A percentile compares a stretch with the other conserved stretches of the same genome.
phyloP scores from a whole-genome alignment of 2,329 filamentous ascomycete species.

The Cylindrodendrum hubeiense region DNA sequence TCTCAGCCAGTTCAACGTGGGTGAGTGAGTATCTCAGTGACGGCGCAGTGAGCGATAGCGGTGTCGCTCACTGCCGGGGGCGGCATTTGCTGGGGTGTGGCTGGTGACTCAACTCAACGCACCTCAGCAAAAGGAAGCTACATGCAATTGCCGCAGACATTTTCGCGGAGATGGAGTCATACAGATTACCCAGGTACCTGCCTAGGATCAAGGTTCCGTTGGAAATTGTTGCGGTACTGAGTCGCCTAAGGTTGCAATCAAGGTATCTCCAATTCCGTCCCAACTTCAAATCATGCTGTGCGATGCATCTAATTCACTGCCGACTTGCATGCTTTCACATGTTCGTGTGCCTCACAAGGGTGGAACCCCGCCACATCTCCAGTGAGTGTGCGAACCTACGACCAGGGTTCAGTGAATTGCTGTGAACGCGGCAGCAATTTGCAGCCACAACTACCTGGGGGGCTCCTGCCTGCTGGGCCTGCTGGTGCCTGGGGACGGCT shows the following conservation, averaged over 20 bases:
- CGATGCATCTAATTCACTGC: background rate
- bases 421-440: background rate
- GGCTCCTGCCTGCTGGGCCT: slow-evolving; percentile 22
- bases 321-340: too few species aligned
- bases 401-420: background rate
- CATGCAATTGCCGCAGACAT: background rate
- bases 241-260: background rate
- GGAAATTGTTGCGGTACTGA: background rate
- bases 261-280: background rate
- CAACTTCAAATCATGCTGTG: background rate
- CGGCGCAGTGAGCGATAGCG: slow-evolving; percentile 33
- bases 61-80: slow-evolving; percentile 31
- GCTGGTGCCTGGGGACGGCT: slow-evolving; percentile 37
- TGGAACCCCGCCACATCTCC: too few species aligned
- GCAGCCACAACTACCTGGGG: background rate
- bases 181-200: background rate
- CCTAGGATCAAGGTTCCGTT: background rate
- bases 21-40: slow-evolving; percentile 17
- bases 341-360: too few species aligned
- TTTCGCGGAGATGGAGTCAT: background rate
- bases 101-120: slow-evolving; percentile 28
- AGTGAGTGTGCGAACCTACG: too few species aligned
- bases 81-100: slow-evolving; percentile 20
- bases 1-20: slow-evolving; percentile 15
- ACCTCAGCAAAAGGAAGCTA: slow-evolving; percentile 1